A percentile compares a stretch with the other conserved stretches of the same genome.
Evolutionary conservation across 305 asterid genomes (phyloP).

Genomic region (Salvia sclarea): DNA sequence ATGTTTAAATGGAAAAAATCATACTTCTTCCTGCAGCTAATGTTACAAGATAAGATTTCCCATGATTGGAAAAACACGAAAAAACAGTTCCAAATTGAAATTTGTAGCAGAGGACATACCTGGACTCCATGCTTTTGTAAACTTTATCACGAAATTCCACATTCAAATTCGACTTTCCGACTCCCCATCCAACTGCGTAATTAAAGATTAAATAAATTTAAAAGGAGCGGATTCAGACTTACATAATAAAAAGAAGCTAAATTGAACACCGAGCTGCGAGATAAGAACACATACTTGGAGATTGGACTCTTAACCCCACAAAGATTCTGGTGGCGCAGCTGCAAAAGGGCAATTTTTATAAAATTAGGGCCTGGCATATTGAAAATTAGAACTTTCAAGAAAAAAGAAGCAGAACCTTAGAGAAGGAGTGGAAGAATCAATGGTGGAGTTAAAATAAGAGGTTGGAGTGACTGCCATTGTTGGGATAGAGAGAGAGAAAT

Average conservation of each 20-base stretch:
- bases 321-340: conserved; percentile 64
- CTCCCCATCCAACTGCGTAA: conserved; percentile 59
- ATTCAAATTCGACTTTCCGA: conserved; percentile 53
- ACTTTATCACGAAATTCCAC: conserved; percentile 68
- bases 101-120: conserved; percentile 48
- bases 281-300: conserved; percentile 58
- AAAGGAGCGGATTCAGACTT: background rate
- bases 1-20: background rate
- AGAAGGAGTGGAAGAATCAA: conserved; percentile 36
- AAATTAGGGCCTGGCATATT: background rate
- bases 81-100: conserved; percentile 25
- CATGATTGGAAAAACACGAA: background rate
- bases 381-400: background rate
- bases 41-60: background rate
- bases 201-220: background rate
- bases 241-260: background rate
- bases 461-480: conserved; percentile 51
- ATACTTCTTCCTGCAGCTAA: background rate
- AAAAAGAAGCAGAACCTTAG: conserved; percentile 39
- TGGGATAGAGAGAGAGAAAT: background rate
- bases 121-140: conserved; percentile 61
- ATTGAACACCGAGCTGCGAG: background rate
- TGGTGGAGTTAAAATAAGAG: conserved; percentile 36
- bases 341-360: conserved; percentile 30
- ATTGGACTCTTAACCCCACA: conserved; percentile 71